These are phyloP conservation scores for Taiozyma sp. DNA, from an alignment of 1,139 yeast species.

Conservation along the genomic window DNA sequence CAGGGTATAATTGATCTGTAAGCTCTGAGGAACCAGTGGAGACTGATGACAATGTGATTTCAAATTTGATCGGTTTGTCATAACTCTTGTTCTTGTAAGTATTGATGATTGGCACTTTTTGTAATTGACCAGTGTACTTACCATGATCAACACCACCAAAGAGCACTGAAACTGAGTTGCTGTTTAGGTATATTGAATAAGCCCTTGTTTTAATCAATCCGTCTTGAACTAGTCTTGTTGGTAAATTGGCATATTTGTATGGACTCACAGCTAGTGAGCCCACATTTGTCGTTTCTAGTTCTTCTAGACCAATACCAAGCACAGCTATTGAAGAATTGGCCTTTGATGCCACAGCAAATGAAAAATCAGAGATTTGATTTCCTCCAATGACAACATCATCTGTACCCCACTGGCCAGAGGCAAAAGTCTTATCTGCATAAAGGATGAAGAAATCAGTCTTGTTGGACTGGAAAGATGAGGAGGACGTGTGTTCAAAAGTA, in stretches of 20 bases:
- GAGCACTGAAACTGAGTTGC: slow-evolving; percentile 40
- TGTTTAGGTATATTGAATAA: slow-evolving; percentile 47
- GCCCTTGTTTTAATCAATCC: slow-evolving; percentile 46
- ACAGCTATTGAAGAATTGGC: slow-evolving; percentile 55
- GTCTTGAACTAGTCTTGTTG: slow-evolving; percentile 42
- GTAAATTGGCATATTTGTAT: slow-evolving; percentile 47
- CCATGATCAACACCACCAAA: slow-evolving; percentile 55
- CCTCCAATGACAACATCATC: slow-evolving; percentile 43
- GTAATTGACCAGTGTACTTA: slow-evolving; percentile 42
- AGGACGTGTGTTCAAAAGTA: slow-evolving; percentile 36
- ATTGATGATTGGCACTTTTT: slow-evolving; percentile 39
- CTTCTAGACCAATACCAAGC: slow-evolving; percentile 56
- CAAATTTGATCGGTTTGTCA: slow-evolving; percentile 43
- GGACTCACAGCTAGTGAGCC: slow-evolving; percentile 11
- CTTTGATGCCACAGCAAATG: slow-evolving; percentile 51
- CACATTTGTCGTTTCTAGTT: slow-evolving; percentile 39
- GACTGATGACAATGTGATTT: slow-evolving; percentile 41
- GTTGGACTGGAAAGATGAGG: slow-evolving; percentile 40
- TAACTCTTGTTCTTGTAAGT: slow-evolving; percentile 31
- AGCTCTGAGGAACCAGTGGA: background rate
- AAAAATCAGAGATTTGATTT: slow-evolving; percentile 31
- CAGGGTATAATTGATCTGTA: slow-evolving; percentile 27
- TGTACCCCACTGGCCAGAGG: slow-evolving; percentile 58
- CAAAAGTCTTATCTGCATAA: slow-evolving; percentile 59
- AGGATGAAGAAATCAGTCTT: slow-evolving; percentile 40